Base-by-base conservation (phyloP, 2,329 filamentous ascomycete species). In the Penicillium nordicum region DNA sequence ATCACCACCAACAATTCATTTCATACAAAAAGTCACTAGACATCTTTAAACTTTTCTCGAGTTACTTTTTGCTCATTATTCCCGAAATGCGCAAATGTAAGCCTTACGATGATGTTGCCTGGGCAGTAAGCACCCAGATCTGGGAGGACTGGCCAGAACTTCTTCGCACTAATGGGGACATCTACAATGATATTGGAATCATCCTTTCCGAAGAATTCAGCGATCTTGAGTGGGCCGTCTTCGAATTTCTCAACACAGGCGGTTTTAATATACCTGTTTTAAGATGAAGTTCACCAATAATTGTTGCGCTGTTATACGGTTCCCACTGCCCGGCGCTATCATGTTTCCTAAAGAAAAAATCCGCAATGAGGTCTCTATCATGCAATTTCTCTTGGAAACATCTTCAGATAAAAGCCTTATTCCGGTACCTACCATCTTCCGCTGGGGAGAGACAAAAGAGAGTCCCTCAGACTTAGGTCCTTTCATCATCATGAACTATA, bases 331-430 rank as follows among this genome's bases (percentile, higher is more conserved):
- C 8, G 63, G 62, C 0, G 36, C 29, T 6, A 29, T 54, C 0
- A 59, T 67, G 52, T 67, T 69, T 57, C 59, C 58, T 1, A 61
- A 69, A 53, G 67, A 69, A 21, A 68, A 69, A 50, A 49, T 66
- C 11, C 47, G 46, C 7, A 60, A 62, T 30, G 59, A 64, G n/a
- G 57, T 51, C 40, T 30, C 50, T 29, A 14, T 42, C 2, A 62
- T 64, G 57, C 36, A 30, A 40, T 61, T 37, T 43, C 1, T 59
- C 4, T 11, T 9, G 23, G 48, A 63, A 1, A 23, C 43, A 27
- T 53, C 58, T 5, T 41, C 47, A 32, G 3, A 50, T 4, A 42
- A 53, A 50, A 50, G 32, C 12, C 36, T 47, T 3, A 58, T 64
- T 11, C 55, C 53, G 0, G 30, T 58, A 0, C 52, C 58, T n/a